Conservation (phyloP, 2,329 filamentous ascomycete genomes). For the Calonectria montana region DNA sequence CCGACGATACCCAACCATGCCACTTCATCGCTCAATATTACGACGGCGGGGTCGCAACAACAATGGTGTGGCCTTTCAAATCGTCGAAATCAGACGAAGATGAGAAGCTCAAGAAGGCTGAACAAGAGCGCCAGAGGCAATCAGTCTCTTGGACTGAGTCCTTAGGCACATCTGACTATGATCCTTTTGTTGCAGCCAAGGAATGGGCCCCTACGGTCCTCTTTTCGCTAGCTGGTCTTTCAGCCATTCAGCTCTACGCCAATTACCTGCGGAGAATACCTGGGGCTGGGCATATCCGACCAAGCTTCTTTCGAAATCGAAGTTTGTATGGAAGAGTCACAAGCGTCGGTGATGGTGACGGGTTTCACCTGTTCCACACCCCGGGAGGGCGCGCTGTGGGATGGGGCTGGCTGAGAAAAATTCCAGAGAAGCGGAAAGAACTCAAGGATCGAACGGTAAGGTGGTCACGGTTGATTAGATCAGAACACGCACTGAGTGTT, state of each 20-base stretch:
- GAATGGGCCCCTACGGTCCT: constrained; percentile 54
- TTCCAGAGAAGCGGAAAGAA: constrained; percentile 76
- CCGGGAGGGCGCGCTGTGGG: constrained; percentile 88
- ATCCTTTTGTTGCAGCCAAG: constrained; percentile 49
- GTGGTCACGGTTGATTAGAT: constrained; percentile 20
- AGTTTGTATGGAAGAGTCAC: constrained; percentile 89
- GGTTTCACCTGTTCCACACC: constrained; percentile 94
- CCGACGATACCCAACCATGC: constrained; percentile 17
- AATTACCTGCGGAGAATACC: constrained; percentile 88
- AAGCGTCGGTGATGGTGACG: constrained; percentile 95
- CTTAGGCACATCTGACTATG: constrained; percentile 43
- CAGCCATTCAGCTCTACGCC: constrained; percentile 68
- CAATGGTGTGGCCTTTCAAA: constrained; percentile 57
- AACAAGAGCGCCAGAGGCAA: constrained; percentile 38
- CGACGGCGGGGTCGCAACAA: constrained; percentile 46
- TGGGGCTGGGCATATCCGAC: constrained; percentile 78
- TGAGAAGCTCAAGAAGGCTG: constrained; percentile 27
- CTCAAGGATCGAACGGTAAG: constrained; percentile 83
- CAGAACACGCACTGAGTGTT: constrained; percentile 28
- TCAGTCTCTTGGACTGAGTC: constrained; percentile 54
- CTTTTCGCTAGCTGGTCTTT: constrained; percentile 52
- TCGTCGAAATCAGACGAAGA: constrained; percentile 42
- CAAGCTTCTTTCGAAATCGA: constrained; percentile 78
- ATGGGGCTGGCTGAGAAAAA: constrained; percentile 89
- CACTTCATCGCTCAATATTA: constrained; percentile 29